These are phyloP conservation scores for Skeletonema menzelii DNA, from an alignment of 108 stramenopile species.

Conservation along the genomic window DNA sequence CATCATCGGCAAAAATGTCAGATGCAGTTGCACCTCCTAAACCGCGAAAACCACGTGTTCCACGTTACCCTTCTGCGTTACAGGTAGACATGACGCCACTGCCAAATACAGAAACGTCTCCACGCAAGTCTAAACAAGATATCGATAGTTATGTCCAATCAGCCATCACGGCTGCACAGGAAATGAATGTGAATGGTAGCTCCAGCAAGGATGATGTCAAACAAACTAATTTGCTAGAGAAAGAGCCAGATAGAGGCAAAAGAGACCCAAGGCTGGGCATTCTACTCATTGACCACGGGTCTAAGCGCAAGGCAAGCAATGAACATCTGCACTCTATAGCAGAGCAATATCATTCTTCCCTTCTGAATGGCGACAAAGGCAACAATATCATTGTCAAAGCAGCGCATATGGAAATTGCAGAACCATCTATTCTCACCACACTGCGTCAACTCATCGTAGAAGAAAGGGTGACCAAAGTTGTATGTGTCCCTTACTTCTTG, in stretches of 20 bases:
- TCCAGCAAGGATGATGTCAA: not conserved
- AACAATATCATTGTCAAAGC: constrained; percentile 65
- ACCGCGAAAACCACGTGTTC: not conserved
- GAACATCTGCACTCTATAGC: constrained; percentile 72
- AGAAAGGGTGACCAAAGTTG: constrained; percentile 60
- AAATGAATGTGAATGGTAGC: not conserved
- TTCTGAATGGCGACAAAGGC: constrained; percentile 10
- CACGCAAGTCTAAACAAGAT: not conserved
- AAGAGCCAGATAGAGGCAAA: not conserved
- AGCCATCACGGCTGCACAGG: not conserved
- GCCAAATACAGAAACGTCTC: not conserved
- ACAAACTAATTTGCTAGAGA: not conserved
- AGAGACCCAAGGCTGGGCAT: constrained; percentile 59
- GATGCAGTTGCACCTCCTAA: not conserved
- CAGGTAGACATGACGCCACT: not conserved
- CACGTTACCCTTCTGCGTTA: not conserved
- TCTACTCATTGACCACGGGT: constrained; percentile 93
- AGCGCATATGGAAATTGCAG: constrained; percentile 94
- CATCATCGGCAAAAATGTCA: not conserved
- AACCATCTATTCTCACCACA: constrained; percentile 80
- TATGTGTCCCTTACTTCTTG: constrained; percentile 92
- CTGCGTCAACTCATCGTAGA: constrained; percentile 58
- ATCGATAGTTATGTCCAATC: not conserved
- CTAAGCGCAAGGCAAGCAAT: constrained; percentile 75
- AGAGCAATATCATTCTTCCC: constrained; percentile 55